Base-by-base conservation (phyloP, 768 basidiomycete genomes). In the Pleurotus platypus region DNA sequence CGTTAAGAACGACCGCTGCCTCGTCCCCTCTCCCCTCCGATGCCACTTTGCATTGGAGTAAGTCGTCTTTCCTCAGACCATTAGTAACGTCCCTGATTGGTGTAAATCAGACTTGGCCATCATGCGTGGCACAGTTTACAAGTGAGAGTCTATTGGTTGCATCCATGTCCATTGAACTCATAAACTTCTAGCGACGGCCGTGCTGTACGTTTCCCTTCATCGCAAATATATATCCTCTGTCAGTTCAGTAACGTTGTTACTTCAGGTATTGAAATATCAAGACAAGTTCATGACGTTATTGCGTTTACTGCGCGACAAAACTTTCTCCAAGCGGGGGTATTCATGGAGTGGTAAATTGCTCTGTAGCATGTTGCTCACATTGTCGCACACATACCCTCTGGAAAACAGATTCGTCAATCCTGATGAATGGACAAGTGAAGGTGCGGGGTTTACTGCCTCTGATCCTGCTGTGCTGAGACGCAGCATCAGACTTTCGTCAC, bases 11-110 rank as follows among this genome's bases (percentile, higher is more conserved):
- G 13, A 93, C 90, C 1, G 87, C 87, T 2, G 75, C 80, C 30
- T 84, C 87, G 2, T 77, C 78, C 1, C 84, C 87, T 1, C 71
- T 90, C 40, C 85, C 89, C 2, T 87, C 89, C 1, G 92, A 94
- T 68, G 89, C 89, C 3, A 92, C 91, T 15, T 75, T 96, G 49
- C 92, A 94, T 64, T 93, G 91, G 89, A 91, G 89, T 90, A 70
- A 69, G 16, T 37, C 56, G 37, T 57, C 40, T 16, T 6, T 55
- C 20, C 12, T 45, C 58, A 20, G 64, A 39, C 24, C 35, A 16
- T 60, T 53, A 47, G 6, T 13, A 13, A 45, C 45, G 11, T 39
- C 20, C 5, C 46, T 50, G n/a, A 38, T 68, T 12, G 59, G 12
- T 12, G 49, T 56, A 5, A 47, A 57, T 43, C 60, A 89, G 88